phyloP scores from a whole-genome alignment of 2,329 filamentous ascomycete genomes.

The Alternaria panax region DNA sequence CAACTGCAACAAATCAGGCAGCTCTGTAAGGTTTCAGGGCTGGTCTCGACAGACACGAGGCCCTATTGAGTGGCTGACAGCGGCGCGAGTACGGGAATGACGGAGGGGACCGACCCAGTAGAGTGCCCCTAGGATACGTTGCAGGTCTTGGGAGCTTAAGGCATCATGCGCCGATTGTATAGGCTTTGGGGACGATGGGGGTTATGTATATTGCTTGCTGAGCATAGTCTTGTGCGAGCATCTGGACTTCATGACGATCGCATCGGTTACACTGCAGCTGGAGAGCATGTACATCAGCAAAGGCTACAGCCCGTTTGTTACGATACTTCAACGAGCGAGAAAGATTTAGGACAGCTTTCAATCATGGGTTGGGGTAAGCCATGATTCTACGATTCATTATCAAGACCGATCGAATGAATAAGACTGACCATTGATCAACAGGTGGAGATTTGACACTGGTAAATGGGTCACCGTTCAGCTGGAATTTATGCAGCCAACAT shows the following conservation, averaged over 20 bases:
- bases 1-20: not conserved
- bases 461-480: conserved; percentile 53
- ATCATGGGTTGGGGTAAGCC: conserved; percentile 40
- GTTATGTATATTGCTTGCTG: conserved; percentile 15
- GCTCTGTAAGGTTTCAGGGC: not conserved
- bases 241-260: not conserved
- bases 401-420: not conserved
- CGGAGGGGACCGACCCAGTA: conserved; percentile 9
- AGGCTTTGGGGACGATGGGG: conserved; percentile 8
- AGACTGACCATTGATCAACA: conserved; percentile 8
- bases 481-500: conserved; percentile 38
- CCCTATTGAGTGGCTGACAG: conserved; percentile 16
- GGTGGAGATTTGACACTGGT: conserved; percentile 50
- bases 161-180: conserved; percentile 12
- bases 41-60: not conserved
- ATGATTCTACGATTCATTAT: not conserved
- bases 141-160: conserved; percentile 1
- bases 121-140: conserved; percentile 3
- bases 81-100: conserved; percentile 15
- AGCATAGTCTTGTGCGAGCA: not conserved
- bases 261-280: conserved; percentile 4
- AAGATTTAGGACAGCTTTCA: conserved; percentile 7
- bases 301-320: not conserved
- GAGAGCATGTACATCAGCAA: conserved; percentile 6
- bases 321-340: not conserved